These are phyloP conservation scores for Madurella fahalii DNA, from an alignment of 2,329 filamentous ascomycete species.

Conservation along the genomic window DNA sequence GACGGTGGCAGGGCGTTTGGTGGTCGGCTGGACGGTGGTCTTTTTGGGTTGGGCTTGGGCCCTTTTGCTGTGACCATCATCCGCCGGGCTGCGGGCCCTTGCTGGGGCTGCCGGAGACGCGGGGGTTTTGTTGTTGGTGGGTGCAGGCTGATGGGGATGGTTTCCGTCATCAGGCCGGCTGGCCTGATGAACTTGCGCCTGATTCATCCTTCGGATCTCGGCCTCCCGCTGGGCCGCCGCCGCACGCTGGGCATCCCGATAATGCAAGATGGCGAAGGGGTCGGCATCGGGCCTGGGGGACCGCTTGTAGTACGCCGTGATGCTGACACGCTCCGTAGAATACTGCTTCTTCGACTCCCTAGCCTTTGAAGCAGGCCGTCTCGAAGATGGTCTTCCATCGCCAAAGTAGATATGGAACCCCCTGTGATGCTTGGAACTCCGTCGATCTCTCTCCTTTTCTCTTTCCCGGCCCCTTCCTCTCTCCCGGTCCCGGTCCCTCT, in stretches of 20 bases:
- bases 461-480: background rate
- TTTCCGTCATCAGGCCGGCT: background rate
- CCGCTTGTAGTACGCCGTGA: slow-evolving; percentile 46
- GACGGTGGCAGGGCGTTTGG: background rate
- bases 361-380: background rate
- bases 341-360: slow-evolving; percentile 28
- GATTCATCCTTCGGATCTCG: slow-evolving; percentile 5
- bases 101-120: background rate
- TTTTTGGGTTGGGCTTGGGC: background rate
- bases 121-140: background rate
- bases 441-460: slow-evolving; percentile 5
- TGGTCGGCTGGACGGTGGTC: slow-evolving; percentile 3
- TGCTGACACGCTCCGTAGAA: slow-evolving; percentile 36
- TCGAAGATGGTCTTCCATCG: background rate
- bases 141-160: background rate
- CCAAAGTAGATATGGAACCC: slow-evolving; percentile 12
- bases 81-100: background rate
- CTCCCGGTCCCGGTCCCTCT: slow-evolving; percentile 9
- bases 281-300: slow-evolving; percentile 34
- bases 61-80: background rate
- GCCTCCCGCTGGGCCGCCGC: background rate
- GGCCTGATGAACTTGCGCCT: background rate
- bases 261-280: slow-evolving; percentile 27
- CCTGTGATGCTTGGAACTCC: slow-evolving; percentile 14
- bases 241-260: slow-evolving; percentile 14